Evolutionary conservation across 2,329 filamentous ascomycete genomes (phyloP).

Genomic region (Hysterium pulicare): DNA sequence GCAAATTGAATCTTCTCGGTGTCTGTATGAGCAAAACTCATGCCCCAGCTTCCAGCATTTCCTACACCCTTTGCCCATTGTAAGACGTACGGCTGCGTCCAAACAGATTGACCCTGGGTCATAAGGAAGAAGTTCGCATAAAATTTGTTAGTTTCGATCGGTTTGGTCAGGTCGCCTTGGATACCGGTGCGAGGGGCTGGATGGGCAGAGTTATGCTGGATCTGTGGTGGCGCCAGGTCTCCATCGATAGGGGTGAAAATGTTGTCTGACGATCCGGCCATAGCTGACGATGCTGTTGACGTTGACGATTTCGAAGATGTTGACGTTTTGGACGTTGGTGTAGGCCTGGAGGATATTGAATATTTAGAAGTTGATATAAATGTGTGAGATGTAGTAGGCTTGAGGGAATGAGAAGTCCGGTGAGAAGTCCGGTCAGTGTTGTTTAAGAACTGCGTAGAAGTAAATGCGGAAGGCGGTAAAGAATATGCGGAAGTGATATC

Average conservation of each 20-base stretch:
- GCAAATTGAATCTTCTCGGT: conserved; percentile 66
- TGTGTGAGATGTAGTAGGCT: background rate
- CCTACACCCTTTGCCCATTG: conserved; percentile 46
- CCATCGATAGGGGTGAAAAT: conserved; percentile 43
- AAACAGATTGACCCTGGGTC: conserved; percentile 65
- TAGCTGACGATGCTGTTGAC: background rate
- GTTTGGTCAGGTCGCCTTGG: conserved; percentile 36
- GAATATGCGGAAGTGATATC: no score
- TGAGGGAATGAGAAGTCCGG: no score
- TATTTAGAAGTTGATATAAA: background rate
- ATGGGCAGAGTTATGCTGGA: conserved; percentile 38
- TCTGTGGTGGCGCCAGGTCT: conserved; percentile 40
- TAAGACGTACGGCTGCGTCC: conserved; percentile 61
- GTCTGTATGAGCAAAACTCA: conserved; percentile 73
- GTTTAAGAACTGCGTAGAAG: no score
- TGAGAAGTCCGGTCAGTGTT: no score
- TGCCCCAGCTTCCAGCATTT: conserved; percentile 66
- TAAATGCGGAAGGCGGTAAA: no score
- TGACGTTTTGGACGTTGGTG: background rate
- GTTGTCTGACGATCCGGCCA: conserved; percentile 16
- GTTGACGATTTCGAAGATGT: background rate
- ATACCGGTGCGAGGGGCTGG: conserved; percentile 39
- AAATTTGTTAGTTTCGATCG: conserved; percentile 70
- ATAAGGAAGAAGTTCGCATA: conserved; percentile 74
- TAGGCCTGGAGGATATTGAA: background rate